Evolutionary conservation across 2,329 filamentous ascomycete species (phyloP), one percentile per base, ranked within the genome.

Genomic region (Ceratocystiopsis minuta): DNA sequence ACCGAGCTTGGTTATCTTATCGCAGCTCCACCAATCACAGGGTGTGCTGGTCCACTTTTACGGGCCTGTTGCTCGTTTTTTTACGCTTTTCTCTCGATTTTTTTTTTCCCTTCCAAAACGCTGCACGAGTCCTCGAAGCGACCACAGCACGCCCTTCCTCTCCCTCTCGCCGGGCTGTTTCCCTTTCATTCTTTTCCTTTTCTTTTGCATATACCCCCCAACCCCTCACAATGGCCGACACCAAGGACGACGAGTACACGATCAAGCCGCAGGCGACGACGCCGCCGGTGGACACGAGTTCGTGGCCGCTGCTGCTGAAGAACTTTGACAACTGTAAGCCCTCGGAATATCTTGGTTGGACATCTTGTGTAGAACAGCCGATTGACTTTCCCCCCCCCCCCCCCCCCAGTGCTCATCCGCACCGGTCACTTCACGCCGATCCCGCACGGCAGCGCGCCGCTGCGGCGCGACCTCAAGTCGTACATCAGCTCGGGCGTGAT

Each of bases 401-500:
- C n/a, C n/a, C 20, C 20, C 20, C 14, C 55, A 88, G 84, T 96
- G 54, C 78, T 90, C 53, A 80, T 95, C 54, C 80, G 88, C 58
- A 95, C 87, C 51, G 85, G 84, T 49, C 88, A 98, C 64, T 98
- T 93, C 66, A 96, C 88, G 32, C 90, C 90, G 43, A 96, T 96
- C 54, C 85, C 88, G 52, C 80, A 83, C 60, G 90, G 90, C 57
- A 92, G 83, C 67, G 78, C 83, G 49, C 90, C 90, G 43, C 68
- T 92, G 58, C 87, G 85, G 65, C 83, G 90, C 62, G 88, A 96
- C 61, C 73, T 98, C 57, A 95, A 95, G 71, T 86, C 82, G 50
- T 98, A 96, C 67, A 78, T 98, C 60, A 88, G 82, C 61, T 93
- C 85, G 49, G 90, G 90, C 65, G 88, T 98, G 45, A 96, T 98